These are phyloP conservation scores for Fusarium nodosum DNA, from an alignment of 2,329 filamentous ascomycete species.

Conservation along the genomic window DNA sequence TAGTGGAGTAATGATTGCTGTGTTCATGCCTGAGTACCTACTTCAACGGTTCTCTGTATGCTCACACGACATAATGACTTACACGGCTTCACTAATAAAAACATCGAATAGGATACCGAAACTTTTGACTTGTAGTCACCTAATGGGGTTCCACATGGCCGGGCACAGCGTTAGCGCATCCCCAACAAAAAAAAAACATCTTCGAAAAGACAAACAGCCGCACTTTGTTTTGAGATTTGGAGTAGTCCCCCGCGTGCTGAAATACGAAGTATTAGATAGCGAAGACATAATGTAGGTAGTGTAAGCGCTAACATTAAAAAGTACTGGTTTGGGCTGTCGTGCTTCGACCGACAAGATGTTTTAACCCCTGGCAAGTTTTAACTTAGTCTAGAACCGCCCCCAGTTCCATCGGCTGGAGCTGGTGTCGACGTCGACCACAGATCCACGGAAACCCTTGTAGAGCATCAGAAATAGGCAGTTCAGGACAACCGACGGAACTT, in stretches of 20 bases:
- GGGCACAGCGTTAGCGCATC: constrained; percentile 48
- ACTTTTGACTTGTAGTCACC: constrained; percentile 6
- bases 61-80: constrained; percentile 31
- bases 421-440: constrained; percentile 40
- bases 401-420: constrained; percentile 29
- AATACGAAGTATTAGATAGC: constrained; percentile 11
- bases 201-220: constrained; percentile 27
- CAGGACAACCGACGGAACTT: constrained; percentile 23
- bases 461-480: constrained; percentile 39
- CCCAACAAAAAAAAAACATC: constrained; percentile 48
- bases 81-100: constrained; percentile 19
- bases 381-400: constrained; percentile 24
- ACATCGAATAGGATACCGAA: constrained; percentile 14
- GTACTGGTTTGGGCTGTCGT: constrained; percentile 8
- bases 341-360: not conserved
- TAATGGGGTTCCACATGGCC: constrained; percentile 39
- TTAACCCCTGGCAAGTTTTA: constrained; percentile 18
- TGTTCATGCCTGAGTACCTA: not conserved
- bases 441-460: constrained; percentile 35
- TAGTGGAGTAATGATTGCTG: not conserved
- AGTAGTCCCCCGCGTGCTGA: constrained; percentile 31
- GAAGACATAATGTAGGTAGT: not conserved
- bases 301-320: not conserved
- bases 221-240: constrained; percentile 43
- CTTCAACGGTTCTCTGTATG: not conserved